Base-by-base conservation (phyloP, 2,329 filamentous ascomycete species). In the Diaporthe sp. region DNA sequence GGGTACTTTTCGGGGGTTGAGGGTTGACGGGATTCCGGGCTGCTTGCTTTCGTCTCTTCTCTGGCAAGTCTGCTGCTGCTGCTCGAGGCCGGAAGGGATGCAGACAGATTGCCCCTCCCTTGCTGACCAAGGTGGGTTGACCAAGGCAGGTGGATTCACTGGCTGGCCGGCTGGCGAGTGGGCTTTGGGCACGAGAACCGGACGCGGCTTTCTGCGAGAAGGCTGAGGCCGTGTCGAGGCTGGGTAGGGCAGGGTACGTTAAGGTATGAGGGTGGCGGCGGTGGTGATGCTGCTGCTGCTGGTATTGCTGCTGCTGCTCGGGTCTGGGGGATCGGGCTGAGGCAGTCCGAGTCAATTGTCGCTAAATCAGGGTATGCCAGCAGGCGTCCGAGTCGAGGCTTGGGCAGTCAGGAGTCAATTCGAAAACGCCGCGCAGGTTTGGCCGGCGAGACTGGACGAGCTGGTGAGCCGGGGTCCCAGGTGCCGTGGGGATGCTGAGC, bases 71-170 rank as follows among this genome's bases (percentile, higher is more conserved):
- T 65, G 57, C 28, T 42, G 37, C 58, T 34, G 46, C 19, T 55
- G n/a, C 71, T 73, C 51, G 22, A n/a, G 71, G 58, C 12, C 39
- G 58, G 46, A 65, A 73, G 44, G 42, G 46, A 73, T 73, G 71
- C 58, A 73, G 71, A 65, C 71, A 73, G 71, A 65, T 73, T 73
- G 58, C 71, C 71, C 71, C 71, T 73, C 71, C 71, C 70, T 72
- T 72, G 58, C 70, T 62, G 70, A 72, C 57, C 58, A 53, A 55
- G 57, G 58, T 65, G 65, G 65, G 65, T 69, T 69, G 49, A 55
- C 65, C 65, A 69, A 53, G 65, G 49, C 34, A 69, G 22, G 65
- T 69, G 65, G 65, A n/a, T 69, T 69, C 65, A 2, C 49, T 69
- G 49, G 70, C 17, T 37, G 57, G 71, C 58, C 51, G 71, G 57